phyloP scores from a whole-genome alignment of 495 filamentous ascomycete species.

The Saxispiralis lemnorum region DNA sequence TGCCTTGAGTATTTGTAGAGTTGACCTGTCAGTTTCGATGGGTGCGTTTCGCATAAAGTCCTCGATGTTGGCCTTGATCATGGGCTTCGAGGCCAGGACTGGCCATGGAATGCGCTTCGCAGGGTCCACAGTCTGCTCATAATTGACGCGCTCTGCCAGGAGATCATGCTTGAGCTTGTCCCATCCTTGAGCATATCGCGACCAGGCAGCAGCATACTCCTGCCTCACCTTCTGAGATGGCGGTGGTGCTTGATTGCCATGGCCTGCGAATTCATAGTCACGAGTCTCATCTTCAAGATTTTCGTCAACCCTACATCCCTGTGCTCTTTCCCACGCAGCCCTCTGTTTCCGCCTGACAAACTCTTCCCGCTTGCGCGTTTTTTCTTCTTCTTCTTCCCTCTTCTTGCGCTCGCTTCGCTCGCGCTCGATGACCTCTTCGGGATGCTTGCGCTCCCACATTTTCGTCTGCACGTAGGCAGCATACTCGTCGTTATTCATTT shows the following conservation, averaged over 20 bases:
- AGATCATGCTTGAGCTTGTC: conserved; percentile 11
- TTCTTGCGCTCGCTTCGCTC: conserved; percentile 36
- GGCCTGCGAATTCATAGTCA: conserved; percentile 38
- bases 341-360: conserved; percentile 18
- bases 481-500: conserved; percentile 85
- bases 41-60: conserved; percentile 40
- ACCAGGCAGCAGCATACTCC: conserved; percentile 10
- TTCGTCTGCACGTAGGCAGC: conserved; percentile 58
- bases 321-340: conserved; percentile 27
- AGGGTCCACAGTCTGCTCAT: background rate
- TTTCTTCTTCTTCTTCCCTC: conserved; percentile 28
- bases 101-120: conserved; percentile 16
- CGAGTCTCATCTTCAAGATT: conserved; percentile 36
- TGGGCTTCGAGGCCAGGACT: conserved; percentile 4
- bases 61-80: conserved; percentile 12
- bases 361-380: conserved; percentile 26
- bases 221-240: background rate
- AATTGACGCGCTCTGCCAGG: conserved; percentile 2
- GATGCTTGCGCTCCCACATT: conserved; percentile 85
- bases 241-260: background rate
- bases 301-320: conserved; percentile 20
- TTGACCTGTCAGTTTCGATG: conserved; percentile 9
- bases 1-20: conserved; percentile 42
- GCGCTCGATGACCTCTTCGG: conserved; percentile 46
- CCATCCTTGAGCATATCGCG: conserved; percentile 9